Evolutionary conservation across 2,329 filamentous ascomycete species (phyloP).

Genomic region (Ciborinia camelliae): DNA sequence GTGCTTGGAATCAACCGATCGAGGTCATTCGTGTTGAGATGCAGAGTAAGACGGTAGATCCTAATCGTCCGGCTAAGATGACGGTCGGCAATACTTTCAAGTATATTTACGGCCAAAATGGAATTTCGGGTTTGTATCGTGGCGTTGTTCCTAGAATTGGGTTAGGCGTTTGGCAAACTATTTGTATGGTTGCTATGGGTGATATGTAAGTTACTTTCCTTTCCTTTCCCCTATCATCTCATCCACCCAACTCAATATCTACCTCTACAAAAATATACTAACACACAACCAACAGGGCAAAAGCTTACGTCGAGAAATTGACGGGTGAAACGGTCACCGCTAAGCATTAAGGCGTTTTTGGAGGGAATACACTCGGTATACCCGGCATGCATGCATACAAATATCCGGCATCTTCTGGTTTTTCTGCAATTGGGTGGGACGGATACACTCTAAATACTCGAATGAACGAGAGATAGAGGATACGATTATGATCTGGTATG

Average conservation of each 20-base stretch:
- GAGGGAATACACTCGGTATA: not conserved
- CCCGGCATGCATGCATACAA: not conserved
- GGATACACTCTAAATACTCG: not conserved
- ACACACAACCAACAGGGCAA: slow-evolving; percentile 51
- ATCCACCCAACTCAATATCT: too few species aligned
- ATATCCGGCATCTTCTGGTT: slow-evolving; percentile 12
- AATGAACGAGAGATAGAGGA: slow-evolving; percentile 5
- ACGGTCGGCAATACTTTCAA: slow-evolving; percentile 80
- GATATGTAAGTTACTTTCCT: slow-evolving; percentile 69
- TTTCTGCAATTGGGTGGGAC: not conserved
- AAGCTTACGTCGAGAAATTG: slow-evolving; percentile 63
- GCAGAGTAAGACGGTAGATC: slow-evolving; percentile 98
- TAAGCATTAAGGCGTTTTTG: slow-evolving; percentile 56
- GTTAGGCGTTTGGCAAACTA: slow-evolving; percentile 96
- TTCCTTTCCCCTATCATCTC: slow-evolving; percentile 12
- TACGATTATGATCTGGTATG: slow-evolving; percentile 7
- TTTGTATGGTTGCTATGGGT: slow-evolving; percentile 99
- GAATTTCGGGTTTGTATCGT: slow-evolving; percentile 88
- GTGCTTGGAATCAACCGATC: slow-evolving; percentile 99
- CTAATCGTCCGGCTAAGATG: slow-evolving; percentile 98
- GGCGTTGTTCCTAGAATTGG: slow-evolving; percentile 92
- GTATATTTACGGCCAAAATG: slow-evolving; percentile 91
- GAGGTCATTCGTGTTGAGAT: slow-evolving; percentile 99
- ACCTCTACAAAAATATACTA: slow-evolving; percentile 15
- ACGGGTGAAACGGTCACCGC: slow-evolving; percentile 62